phyloP scores from a whole-genome alignment of 1,284 basidiomycete species.

The Puccinia coronata region DNA sequence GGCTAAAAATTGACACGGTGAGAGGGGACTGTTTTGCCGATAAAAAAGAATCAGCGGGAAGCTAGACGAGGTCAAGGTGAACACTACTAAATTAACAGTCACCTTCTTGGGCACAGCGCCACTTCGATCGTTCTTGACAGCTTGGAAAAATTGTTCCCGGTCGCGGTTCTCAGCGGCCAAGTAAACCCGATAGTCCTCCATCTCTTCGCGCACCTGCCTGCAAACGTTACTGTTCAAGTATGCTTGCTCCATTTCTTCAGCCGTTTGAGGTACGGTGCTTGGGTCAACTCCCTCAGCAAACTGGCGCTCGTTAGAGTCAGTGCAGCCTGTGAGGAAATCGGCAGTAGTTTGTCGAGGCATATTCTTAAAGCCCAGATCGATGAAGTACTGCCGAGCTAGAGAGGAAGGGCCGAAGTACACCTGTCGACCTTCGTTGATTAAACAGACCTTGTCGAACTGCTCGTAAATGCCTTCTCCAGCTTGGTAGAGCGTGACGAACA shows the following conservation, averaged over 20 bases:
- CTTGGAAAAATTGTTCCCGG: constrained; percentile 71
- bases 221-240: constrained; percentile 67
- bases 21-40: constrained; percentile 67
- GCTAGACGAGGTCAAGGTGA: no score
- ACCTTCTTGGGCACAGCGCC: constrained; percentile 68
- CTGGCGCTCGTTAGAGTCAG: constrained; percentile 60
- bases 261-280: constrained; percentile 53
- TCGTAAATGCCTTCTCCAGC: constrained; percentile 63
- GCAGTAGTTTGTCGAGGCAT: constrained; percentile 70
- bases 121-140: constrained; percentile 78
- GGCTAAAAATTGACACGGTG: constrained; percentile 75
- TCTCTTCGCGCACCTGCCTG: constrained; percentile 63
- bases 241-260: constrained; percentile 64
- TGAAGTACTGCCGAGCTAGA: constrained; percentile 76
- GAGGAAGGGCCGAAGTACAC: constrained; percentile 75
- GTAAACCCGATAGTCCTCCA: constrained; percentile 69
- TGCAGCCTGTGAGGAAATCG: constrained; percentile 61
- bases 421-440: constrained; percentile 78
- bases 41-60: background rate
- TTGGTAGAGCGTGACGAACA: constrained; percentile 63
- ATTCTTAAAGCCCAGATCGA: constrained; percentile 68
- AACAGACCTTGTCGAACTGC: constrained; percentile 67
- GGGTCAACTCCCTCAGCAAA: constrained; percentile 57
- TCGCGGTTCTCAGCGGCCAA: constrained; percentile 67
- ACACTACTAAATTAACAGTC: background rate